Evolutionary conservation across 305 asterid species (phyloP), one percentile per base, ranked within the genome.

Genomic region (Ajuga reptans): DNA sequence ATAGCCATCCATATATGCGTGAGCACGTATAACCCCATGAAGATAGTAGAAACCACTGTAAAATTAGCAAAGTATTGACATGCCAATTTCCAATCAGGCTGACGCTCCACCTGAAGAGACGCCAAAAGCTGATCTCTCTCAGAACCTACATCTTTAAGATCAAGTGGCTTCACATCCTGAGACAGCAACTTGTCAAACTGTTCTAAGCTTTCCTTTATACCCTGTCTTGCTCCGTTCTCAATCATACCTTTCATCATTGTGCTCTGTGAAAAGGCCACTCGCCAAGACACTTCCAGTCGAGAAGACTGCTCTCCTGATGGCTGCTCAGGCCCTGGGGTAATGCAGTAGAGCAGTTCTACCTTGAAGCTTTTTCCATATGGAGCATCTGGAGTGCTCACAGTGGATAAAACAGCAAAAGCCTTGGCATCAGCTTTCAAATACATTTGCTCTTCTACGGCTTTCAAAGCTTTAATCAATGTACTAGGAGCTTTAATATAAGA

Each of bases 211-310:
- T 93, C 99, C 80, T 83, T 90, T 76, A 93, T 83, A 71, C 97
- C 97, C 70, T 93, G 96, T 24, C 85, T 85, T 10, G 96, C 95
- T 65, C 99, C 97, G 9, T 83, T 81, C 77, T 93, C 99, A 66
- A 93, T 93, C 92, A 93, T 89, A 75, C 97, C 83, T 79, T 78
- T 93, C 95, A 93, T 89, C 82, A 93, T 84, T 39, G 94, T 89
- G 82, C 95, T 93, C 84, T 90, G 97, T 76, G 80, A 72, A 80
- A 93, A 93, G 81, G 87, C 90, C 72, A 90, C 78, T 29, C 95
- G 76, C 96, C 96, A 93, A 0, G 99, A 90, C 37, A 93, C 89
- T 66, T 81, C 92, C 64, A 93, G 74, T 17, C 86, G 83, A 24
- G 95, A 78, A 74, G 94, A 80, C 64, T 64, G 85, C 69, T 93